Evolutionary conservation across 805 yeast species (phyloP).

Genomic region (Candida alai): DNA sequence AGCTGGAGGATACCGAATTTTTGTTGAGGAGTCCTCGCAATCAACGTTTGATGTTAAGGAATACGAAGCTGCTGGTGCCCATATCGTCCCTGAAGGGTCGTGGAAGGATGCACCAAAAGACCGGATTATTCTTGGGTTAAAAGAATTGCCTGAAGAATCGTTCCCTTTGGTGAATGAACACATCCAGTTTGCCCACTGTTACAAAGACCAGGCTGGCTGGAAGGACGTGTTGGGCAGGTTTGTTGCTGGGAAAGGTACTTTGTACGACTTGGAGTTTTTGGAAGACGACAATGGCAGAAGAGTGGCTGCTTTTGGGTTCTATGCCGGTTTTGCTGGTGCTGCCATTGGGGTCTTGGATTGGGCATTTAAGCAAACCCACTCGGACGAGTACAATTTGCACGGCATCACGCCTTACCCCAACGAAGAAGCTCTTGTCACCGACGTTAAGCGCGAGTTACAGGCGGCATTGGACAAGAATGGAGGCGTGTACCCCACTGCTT

Average conservation of each 20-base stretch:
- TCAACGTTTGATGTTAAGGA: slow-evolving; percentile 76
- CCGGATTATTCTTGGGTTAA: slow-evolving; percentile 86
- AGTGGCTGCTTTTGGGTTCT: slow-evolving; percentile 99
- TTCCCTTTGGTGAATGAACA: slow-evolving; percentile 96
- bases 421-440: slow-evolving; percentile 70
- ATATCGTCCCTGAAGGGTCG: slow-evolving; percentile 86
- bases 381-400: slow-evolving; percentile 65
- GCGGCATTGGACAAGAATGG: slow-evolving; percentile 55
- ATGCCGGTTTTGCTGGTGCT: slow-evolving; percentile 99
- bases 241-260: slow-evolving; percentile 84
- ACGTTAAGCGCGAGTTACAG: slow-evolving; percentile 57
- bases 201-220: slow-evolving; percentile 98
- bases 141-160: slow-evolving; percentile 87
- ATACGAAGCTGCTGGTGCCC: slow-evolving; percentile 77
- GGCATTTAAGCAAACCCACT: slow-evolving; percentile 82
- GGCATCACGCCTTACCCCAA: slow-evolving; percentile 80
- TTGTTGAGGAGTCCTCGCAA: slow-evolving; percentile 83
- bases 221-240: slow-evolving; percentile 82
- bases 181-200: slow-evolving; percentile 98
- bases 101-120: slow-evolving; percentile 92
- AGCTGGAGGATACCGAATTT: slow-evolving; percentile 88
- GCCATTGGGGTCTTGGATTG: slow-evolving; percentile 93
- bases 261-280: slow-evolving; percentile 92
- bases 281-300: slow-evolving; percentile 95
- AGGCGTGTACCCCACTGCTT: slow-evolving; percentile 68